phyloP scores from a whole-genome alignment of 345 rosid genomes.

The Fremontodendron californicum region DNA sequence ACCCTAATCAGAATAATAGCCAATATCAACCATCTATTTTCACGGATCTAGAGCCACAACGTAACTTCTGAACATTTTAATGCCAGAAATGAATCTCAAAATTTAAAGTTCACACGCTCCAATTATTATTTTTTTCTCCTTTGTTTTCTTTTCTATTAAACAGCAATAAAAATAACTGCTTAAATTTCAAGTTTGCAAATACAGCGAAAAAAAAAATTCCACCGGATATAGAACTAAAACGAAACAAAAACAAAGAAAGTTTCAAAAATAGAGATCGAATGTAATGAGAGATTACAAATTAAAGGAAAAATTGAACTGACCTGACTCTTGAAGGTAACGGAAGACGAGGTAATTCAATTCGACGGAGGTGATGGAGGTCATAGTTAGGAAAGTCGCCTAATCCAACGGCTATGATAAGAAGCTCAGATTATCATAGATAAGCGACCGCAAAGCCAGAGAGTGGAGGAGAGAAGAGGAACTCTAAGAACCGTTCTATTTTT shows the following conservation, averaged over 20 bases:
- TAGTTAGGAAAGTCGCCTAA: slow-evolving; percentile 18
- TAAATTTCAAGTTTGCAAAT: not conserved
- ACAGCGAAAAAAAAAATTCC: slow-evolving; percentile 11
- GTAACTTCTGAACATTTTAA: not conserved
- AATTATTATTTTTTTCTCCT: not conserved
- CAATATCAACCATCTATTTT: not conserved
- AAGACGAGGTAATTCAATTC: slow-evolving; percentile 88
- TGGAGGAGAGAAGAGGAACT: not conserved
- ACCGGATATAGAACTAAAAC: slow-evolving; percentile 1
- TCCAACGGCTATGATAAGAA: not conserved
- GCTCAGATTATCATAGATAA: not conserved
- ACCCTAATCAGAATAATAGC: not conserved
- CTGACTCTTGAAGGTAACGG: slow-evolving; percentile 95
- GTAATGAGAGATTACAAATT: not conserved
- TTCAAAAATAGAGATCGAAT: not conserved
- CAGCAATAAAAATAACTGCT: not conserved
- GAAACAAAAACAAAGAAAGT: not conserved
- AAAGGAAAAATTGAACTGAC: slow-evolving; percentile 22
- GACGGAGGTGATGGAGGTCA: slow-evolving; percentile 70
- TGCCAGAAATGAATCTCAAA: not conserved
- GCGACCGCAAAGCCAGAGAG: not conserved
- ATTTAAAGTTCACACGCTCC: not conserved
- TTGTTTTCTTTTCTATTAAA: not conserved
- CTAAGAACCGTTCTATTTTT: not conserved
- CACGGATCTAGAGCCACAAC: slow-evolving; percentile 17